Evolutionary conservation across 108 stramenopile species (phyloP), one percentile per base, ranked within the genome.

Genomic region (Skeletonema potamos): DNA sequence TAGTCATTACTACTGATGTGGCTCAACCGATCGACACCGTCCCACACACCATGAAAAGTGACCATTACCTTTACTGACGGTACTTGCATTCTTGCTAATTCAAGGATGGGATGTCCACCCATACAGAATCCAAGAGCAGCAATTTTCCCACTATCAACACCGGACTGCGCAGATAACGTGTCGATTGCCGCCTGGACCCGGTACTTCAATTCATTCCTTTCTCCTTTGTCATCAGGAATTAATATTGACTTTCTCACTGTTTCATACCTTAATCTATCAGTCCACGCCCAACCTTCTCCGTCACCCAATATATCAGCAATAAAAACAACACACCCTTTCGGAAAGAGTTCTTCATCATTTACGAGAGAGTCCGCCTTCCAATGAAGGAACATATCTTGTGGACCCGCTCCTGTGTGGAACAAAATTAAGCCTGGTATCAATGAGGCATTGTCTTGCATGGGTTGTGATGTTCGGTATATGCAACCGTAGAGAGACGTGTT

Each of bases 381-480:
- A 29, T 66, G 74, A 34, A 92, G 59, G 69, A 86, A 92, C 5
- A 87, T 61, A 73, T 92, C 91, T 22, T 87, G 88, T 27, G 91
- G 88, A 2, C 91, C 91, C 1, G 91, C 91, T 48, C 83, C 91
- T 6, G 91, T 92, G 59, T 92, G 91, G 70, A 92, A 89, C 11
- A 92, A 34, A 20, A 92, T 33, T 41, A 92, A 63, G 17, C 83
- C 87, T 18, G 86, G 89, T 36, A 64, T 34, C 1, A 64, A 22
- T 22, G 54, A 34, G 6, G 18, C 15, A 26, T 5, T 18, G 33
- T 5, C 41, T 39, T 54, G 44, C 18, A 59, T 51, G 18, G 5
- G 11, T 6, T 22, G 20, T 54, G 63, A 54, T 17, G 59, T 72
- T 30, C 85, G 84, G 56, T 81, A 65, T 5, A 83, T 22, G 56